Evolutionary conservation across 2,329 filamentous ascomycete species (phyloP).

Genomic region (Ascochyta lentis): DNA sequence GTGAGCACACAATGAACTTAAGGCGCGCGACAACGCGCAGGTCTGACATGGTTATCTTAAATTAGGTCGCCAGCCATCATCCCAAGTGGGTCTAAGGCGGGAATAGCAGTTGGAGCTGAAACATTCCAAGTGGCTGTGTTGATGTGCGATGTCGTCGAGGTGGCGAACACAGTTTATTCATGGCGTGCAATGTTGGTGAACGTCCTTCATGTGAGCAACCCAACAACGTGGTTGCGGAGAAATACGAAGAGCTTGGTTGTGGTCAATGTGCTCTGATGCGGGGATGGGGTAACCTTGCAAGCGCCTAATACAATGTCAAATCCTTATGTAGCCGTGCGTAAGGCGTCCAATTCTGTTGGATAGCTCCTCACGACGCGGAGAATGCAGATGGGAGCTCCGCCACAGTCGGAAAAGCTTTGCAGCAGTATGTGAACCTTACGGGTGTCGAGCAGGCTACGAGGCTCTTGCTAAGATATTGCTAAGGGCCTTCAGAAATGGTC

Average conservation of each 20-base stretch:
- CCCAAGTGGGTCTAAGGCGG: conserved; percentile 7
- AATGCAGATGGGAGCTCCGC: no score
- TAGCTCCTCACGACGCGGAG: not conserved
- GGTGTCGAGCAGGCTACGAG: no score
- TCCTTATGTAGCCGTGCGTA: not conserved
- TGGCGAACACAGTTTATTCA: not conserved
- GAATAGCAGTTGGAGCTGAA: conserved; percentile 9
- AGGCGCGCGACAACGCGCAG: conserved; percentile 1
- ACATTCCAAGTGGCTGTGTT: conserved; percentile 12
- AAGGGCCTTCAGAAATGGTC: no score
- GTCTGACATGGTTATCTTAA: conserved; percentile 5
- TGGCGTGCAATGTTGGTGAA: not conserved
- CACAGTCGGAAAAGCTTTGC: no score
- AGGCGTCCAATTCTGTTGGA: conserved; percentile 6
- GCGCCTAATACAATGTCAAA: conserved; percentile 3
- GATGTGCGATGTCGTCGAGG: not conserved
- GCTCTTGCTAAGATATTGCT: no score
- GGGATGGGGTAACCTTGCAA: conserved; percentile 3
- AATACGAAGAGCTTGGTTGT: conserved; percentile 5
- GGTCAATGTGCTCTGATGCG: not conserved
- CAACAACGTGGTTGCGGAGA: not conserved
- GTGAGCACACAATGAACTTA: not conserved
- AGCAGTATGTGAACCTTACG: no score
- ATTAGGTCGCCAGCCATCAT: conserved; percentile 8
- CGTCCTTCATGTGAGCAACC: not conserved